A percentile compares a stretch with the other conserved stretches of the same genome.
phyloP scores from a whole-genome alignment of 768 basidiomycete species.

The Mycena maculata region DNA sequence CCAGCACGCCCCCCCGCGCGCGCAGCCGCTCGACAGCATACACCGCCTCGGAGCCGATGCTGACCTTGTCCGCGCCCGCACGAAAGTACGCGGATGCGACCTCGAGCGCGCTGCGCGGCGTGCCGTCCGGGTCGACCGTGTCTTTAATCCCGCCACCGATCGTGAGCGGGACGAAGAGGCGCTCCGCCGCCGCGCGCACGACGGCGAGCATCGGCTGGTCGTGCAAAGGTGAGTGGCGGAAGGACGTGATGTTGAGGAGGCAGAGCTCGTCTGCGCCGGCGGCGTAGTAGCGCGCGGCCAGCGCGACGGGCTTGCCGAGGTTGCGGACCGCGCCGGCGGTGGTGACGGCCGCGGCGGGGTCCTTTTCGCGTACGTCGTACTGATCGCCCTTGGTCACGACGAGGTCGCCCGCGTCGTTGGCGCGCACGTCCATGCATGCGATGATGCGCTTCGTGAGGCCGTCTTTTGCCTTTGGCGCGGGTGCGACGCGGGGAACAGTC shows the following conservation, averaged over 20 bases:
- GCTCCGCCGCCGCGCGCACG: conserved; percentile 88
- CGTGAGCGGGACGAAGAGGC: conserved; percentile 96
- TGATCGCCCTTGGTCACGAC: conserved; percentile 99
- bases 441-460: conserved; percentile 93
- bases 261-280: conserved; percentile 96
- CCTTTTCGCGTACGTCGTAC: conserved; percentile 95
- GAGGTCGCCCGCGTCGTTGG: conserved; percentile 95
- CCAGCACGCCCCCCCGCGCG: conserved; percentile 55
- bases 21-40: conserved; percentile 89
- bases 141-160: conserved; percentile 99
- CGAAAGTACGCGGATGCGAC: conserved; percentile 97
- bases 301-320: conserved; percentile 95
- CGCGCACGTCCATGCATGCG: conserved; percentile 97
- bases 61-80: conserved; percentile 98
- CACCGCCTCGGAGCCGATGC: conserved; percentile 96
- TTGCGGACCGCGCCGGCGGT: conserved; percentile 89
- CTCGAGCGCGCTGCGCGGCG: conserved; percentile 85
- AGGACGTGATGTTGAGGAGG: conserved; percentile 99
- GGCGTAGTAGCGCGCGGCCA: conserved; percentile 86
- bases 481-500: conserved; percentile 47
- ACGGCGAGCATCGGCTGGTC: conserved; percentile 99
- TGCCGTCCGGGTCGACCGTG: conserved; percentile 94
- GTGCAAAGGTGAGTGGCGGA: conserved; percentile 93
- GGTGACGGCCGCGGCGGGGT: conserved; percentile 47
- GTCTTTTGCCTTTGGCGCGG: conserved; percentile 61